Evolutionary conservation across 2,329 filamentous ascomycete genomes (phyloP).

Genomic region (Colletotrichum chlorophyti): DNA sequence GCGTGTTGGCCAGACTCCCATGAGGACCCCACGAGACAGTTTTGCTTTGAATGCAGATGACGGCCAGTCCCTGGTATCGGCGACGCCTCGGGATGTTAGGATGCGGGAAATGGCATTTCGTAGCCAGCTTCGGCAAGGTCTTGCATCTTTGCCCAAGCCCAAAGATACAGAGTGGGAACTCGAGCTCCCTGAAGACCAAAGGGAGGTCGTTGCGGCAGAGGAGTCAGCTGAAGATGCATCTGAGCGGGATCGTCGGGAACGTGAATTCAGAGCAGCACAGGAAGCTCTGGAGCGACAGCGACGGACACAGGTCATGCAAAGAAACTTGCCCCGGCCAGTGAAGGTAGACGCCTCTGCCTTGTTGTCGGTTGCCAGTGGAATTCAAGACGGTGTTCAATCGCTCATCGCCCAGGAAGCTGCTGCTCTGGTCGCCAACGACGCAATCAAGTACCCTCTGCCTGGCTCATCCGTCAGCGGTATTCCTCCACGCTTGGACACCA

Average conservation of each 20-base stretch:
- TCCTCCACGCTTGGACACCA: conserved; percentile 62
- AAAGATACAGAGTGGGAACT: conserved; percentile 96
- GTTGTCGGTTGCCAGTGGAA: conserved; percentile 61
- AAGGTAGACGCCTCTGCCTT: conserved; percentile 75
- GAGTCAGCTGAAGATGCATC: conserved; percentile 66
- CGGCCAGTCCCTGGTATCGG: conserved; percentile 70
- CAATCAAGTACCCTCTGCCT: conserved; percentile 74
- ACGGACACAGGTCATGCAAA: conserved; percentile 91
- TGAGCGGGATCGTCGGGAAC: conserved; percentile 80
- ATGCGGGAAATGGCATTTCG: conserved; percentile 73
- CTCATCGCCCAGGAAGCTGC: conserved; percentile 81
- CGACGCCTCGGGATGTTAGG: conserved; percentile 79
- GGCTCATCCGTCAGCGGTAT: conserved; percentile 70
- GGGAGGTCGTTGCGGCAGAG: conserved; percentile 57
- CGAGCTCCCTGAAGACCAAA: conserved; percentile 84
- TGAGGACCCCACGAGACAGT: conserved; percentile 87
- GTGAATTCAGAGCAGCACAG: conserved; percentile 72
- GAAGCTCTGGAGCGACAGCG: conserved; percentile 82
- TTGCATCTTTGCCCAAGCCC: conserved; percentile 88
- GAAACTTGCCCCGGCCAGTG: conserved; percentile 77
- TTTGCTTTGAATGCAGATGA: conserved; percentile 82
- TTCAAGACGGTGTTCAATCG: conserved; percentile 69
- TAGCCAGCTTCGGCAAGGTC: conserved; percentile 71
- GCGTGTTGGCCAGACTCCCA: conserved; percentile 78
- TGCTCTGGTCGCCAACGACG: conserved; percentile 82